Percentiles rank a stretch among this genome's conserved stretches.
phyloP scores from a whole-genome alignment of 164 flowering plant species.

The Cinnamomum chago region DNA sequence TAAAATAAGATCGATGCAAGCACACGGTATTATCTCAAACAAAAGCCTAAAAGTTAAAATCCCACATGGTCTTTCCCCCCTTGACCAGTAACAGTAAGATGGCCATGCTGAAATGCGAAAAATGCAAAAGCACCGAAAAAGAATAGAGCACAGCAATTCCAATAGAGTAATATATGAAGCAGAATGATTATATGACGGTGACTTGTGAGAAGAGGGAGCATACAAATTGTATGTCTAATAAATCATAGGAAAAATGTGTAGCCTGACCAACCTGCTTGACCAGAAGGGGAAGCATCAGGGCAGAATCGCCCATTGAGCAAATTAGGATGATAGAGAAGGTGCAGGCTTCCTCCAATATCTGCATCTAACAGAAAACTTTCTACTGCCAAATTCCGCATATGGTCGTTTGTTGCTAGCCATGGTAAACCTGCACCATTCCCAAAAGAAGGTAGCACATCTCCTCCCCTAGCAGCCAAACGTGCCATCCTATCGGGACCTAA shows the following conservation, averaged over 20 bases:
- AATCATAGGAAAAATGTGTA: not conserved
- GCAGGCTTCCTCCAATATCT: constrained; percentile 79
- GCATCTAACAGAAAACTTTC: constrained; percentile 81
- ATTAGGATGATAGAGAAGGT: constrained; percentile 91
- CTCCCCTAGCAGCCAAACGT: constrained; percentile 92
- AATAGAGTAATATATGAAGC: too few species aligned
- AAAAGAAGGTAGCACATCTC: constrained; percentile 88
- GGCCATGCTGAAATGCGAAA: too few species aligned
- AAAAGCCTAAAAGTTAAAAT: too few species aligned
- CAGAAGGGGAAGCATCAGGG: constrained; percentile 98
- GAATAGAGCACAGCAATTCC: too few species aligned
- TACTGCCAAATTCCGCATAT: constrained; percentile 55
- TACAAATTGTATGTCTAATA: not conserved
- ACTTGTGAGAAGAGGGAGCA: not conserved
- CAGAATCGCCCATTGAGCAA: constrained; percentile 91
- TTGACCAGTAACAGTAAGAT: too few species aligned
- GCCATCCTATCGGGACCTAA: constrained; percentile 92
- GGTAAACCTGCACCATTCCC: constrained; percentile 88
- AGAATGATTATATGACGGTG: too few species aligned
- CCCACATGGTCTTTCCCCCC: too few species aligned
- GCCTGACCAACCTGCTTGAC: constrained; percentile 69
- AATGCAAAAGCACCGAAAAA: too few species aligned
- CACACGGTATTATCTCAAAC: too few species aligned
- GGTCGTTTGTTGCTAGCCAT: constrained; percentile 74
- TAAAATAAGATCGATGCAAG: too few species aligned